These are phyloP conservation scores for Aureobasidium pullulans DNA, from an alignment of 2,329 filamentous ascomycete species.

Conservation along the genomic window DNA sequence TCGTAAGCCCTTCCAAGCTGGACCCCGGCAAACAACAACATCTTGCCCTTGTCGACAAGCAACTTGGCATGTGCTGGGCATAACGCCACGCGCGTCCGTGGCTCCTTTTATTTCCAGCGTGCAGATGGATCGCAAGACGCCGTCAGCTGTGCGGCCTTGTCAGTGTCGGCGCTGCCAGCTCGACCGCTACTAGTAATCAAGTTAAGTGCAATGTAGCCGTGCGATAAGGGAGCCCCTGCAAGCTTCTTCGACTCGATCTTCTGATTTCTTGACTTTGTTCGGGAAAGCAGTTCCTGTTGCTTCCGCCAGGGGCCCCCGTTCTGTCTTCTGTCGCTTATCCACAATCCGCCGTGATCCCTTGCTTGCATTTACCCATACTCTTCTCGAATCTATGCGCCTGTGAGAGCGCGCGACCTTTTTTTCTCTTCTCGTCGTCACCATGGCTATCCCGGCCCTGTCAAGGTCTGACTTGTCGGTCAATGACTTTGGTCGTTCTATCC, in stretches of 20 bases:
- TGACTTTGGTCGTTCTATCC: constrained; percentile 1
- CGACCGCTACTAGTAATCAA: not conserved
- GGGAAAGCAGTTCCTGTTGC: not conserved
- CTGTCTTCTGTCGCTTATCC: not conserved
- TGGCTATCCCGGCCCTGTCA: not conserved
- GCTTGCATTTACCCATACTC: not conserved
- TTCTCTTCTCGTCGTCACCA: not conserved
- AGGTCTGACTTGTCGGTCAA: constrained; percentile 1
- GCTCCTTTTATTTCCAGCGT: not conserved
- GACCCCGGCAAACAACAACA: not conserved
- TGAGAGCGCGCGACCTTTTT: not conserved
- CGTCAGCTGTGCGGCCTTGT: not conserved
- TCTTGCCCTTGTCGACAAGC: not conserved
- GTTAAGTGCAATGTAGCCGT: not conserved
- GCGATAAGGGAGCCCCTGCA: not conserved
- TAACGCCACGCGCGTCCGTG: not conserved
- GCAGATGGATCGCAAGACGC: not conserved
- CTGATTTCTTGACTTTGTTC: not conserved
- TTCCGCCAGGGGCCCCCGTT: not conserved
- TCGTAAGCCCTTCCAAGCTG: not conserved
- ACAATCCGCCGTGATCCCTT: constrained; percentile 1
- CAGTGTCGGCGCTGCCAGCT: not conserved
- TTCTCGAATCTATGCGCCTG: not conserved
- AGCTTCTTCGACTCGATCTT: not conserved
- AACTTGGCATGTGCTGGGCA: not conserved